These are phyloP conservation scores for Sclerotinia borealis DNA, from an alignment of 2,329 filamentous ascomycete genomes.

Conservation along the genomic window DNA sequence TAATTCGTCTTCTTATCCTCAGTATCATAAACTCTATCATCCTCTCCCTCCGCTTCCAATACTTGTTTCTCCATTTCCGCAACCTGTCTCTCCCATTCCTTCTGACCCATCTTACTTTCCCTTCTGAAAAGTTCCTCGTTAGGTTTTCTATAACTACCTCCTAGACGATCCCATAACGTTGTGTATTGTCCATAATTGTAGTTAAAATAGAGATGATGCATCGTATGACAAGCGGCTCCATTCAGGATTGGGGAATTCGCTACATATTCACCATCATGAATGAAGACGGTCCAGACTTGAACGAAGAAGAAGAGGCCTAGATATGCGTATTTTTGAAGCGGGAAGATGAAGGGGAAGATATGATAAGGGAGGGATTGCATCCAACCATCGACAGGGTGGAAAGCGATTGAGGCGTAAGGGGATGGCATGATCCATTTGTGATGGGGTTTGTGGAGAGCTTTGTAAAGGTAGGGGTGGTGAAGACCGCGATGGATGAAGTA, in stretches of 20 bases:
- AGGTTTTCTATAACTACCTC: slow-evolving; percentile 79
- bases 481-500: slow-evolving; percentile 87
- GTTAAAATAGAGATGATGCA: slow-evolving; percentile 84
- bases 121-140: slow-evolving; percentile 79
- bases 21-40: slow-evolving; percentile 29
- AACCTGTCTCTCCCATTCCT: slow-evolving; percentile 75
- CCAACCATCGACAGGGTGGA: slow-evolving; percentile 91
- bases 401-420: slow-evolving; percentile 85
- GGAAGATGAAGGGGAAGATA: slow-evolving; percentile 86
- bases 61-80: slow-evolving; percentile 61
- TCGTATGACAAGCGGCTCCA: slow-evolving; percentile 86
- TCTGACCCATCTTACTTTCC: slow-evolving; percentile 77
- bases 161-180: slow-evolving; percentile 83
- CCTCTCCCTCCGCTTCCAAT: slow-evolving; percentile 43
- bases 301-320: slow-evolving; percentile 83
- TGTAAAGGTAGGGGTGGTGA: slow-evolving; percentile 78
- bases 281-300: slow-evolving; percentile 96
- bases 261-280: slow-evolving; percentile 92
- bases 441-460: slow-evolving; percentile 88
- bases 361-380: slow-evolving; percentile 88
- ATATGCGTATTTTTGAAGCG: slow-evolving; percentile 85
- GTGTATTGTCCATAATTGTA: slow-evolving; percentile 96
- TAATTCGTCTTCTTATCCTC: slow-evolving; percentile 19
- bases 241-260: slow-evolving; percentile 89
- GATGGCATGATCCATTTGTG: slow-evolving; percentile 99